Evolutionary conservation across 176 grass and related monocot genomes (phyloP), one percentile per base, ranked within the genome.

Genomic region (Phoenix dactylifera): DNA sequence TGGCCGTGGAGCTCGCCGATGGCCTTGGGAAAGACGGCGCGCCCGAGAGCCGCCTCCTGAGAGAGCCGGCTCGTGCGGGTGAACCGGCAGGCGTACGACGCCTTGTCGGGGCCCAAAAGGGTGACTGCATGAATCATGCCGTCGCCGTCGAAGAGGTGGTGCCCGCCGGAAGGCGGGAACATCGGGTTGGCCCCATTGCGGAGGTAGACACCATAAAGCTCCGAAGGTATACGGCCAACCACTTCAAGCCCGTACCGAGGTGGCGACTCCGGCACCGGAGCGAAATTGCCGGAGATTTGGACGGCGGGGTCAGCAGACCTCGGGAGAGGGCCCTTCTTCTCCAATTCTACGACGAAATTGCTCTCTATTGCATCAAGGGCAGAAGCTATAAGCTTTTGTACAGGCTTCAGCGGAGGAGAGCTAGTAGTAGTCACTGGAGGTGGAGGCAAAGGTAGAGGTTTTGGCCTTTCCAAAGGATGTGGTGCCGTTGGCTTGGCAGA

Each of bases 91-190:
- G 57, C 57, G 5, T 59, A 59, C 4, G 23, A 26, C 15, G 57
- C 57, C 57, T 59, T 10, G 1, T 7, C 24, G 10, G 57, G 57
- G 6, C 57, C 57, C 16, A 25, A 59, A 24, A 59, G 57, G 23
- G 57, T 59, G 15, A 59, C 57, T 24, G 57, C 22, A 24, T 59
- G 57, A 26, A 59, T 59, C 57, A 59, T 59, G 15, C 57, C 57
- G 14, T 59, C 57, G 16, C 57, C 57, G 16, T 59, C 57, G 24
- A 59, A 59, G 4, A 59, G 24, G 24, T 59, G 57, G 16, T 59
- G 57, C 25, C 57, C 57, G 5, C 57, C 57, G 57, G 23, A 26
- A 9, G 57, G 57, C 25, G 57, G 22, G 57, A 59, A 59, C 57
- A 59, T 59, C 24, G 57, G 57, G 57, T 59, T 59, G 15, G 57